Conservation (phyloP, 305 asterid species). For the Solanum hybrid region DNA sequence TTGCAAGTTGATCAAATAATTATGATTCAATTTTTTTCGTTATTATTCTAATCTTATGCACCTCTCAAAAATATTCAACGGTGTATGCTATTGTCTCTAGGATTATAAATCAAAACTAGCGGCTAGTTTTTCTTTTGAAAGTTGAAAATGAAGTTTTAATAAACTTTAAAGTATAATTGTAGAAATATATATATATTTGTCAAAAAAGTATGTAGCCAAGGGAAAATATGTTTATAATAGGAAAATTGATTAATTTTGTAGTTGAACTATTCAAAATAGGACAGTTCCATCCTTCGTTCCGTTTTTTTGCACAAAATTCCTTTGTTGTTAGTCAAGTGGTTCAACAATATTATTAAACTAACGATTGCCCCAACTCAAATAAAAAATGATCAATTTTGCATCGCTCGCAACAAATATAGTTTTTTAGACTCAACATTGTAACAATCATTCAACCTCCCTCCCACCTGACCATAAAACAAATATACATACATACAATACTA, state of each 20-base stretch:
- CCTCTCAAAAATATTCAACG: background rate
- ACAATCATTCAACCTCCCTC: background rate
- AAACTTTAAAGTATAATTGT: background rate
- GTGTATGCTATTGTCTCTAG: background rate
- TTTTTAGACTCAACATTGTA: background rate
- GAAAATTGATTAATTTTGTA: background rate
- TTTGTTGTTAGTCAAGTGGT: background rate
- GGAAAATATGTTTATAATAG: background rate
- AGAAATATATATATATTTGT: background rate
- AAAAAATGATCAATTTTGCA: too few species aligned
- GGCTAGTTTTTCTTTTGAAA: background rate
- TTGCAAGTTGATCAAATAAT: background rate
- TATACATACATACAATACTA: background rate
- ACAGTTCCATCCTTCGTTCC: background rate
- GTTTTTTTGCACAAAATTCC: background rate
- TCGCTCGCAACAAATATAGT: too few species aligned
- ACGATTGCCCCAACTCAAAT: background rate
- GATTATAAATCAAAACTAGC: background rate
- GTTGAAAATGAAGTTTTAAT: background rate
- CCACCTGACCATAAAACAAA: background rate
- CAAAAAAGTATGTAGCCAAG: background rate
- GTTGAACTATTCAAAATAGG: background rate
- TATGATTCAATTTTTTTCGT: background rate
- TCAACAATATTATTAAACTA: background rate
- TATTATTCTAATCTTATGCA: background rate